Conservation (phyloP, 306 rosid species). For the Carpinus viminea region DNA sequence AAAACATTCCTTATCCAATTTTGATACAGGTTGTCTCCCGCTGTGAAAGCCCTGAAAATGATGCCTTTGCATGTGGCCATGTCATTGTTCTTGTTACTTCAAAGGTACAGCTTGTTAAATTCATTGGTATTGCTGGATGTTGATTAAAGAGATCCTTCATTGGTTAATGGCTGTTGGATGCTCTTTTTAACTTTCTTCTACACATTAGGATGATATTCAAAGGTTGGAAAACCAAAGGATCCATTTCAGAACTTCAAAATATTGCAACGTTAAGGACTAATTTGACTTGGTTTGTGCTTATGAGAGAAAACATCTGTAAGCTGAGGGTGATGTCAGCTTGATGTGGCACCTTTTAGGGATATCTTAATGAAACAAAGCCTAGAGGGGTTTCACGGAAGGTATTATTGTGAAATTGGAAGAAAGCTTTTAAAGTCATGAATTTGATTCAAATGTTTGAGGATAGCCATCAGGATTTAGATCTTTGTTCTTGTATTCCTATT, state of each 20-base stretch:
- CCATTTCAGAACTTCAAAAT: background rate
- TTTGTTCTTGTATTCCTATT: background rate
- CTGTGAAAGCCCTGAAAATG: conserved; percentile 48
- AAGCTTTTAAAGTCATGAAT: background rate
- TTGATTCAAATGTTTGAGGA: background rate
- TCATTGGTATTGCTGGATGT: conserved; percentile 2
- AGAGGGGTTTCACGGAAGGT: background rate
- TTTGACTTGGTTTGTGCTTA: background rate
- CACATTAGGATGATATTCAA: background rate
- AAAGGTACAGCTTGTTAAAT: conserved; percentile 55
- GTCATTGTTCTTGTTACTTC: conserved; percentile 81
- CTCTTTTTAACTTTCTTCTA: conserved; percentile 6
- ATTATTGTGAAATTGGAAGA: background rate
- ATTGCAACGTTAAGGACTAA: background rate
- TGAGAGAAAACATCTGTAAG: background rate
- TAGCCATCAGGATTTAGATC: background rate
- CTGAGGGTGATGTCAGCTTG: background rate
- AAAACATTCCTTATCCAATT: background rate
- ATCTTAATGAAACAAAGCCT: background rate
- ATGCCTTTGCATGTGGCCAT: conserved; percentile 65
- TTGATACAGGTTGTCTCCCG: conserved; percentile 61
- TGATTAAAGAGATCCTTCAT: background rate
- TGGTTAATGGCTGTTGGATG: background rate
- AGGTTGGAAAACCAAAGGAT: background rate
- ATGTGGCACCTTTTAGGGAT: background rate